phyloP scores from a whole-genome alignment of 164 flowering plant genomes.

The Brasenia schreberi region DNA sequence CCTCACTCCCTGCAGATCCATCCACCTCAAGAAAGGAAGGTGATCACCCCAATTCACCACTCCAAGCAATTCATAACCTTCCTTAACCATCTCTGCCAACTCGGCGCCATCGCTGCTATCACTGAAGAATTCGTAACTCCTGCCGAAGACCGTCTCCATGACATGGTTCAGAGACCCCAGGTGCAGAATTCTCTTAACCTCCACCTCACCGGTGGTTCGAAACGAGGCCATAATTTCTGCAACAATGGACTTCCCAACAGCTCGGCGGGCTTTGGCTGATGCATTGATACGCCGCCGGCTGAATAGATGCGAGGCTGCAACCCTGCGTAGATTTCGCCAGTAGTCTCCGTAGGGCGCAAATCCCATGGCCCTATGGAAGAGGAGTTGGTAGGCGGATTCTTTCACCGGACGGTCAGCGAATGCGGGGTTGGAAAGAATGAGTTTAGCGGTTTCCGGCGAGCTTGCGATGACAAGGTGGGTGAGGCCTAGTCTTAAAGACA shows the following conservation, averaged over 20 bases:
- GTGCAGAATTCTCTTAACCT: constrained; percentile 21
- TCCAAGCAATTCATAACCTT: constrained; percentile 45
- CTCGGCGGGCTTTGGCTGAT: constrained; percentile 14
- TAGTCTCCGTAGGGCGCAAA: constrained; percentile 53
- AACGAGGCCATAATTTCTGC: constrained; percentile 6
- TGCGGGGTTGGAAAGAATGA: constrained; percentile 31
- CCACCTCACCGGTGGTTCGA: constrained; percentile 9
- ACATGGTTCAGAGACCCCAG: constrained; percentile 31
- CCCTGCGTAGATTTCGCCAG: constrained; percentile 46
- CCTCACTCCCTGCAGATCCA: constrained; percentile 31
- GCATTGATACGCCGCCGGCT: constrained; percentile 28
- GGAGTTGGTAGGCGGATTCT: constrained; percentile 47
- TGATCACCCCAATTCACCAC: constrained; percentile 36
- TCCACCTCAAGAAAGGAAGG: constrained; percentile 23
- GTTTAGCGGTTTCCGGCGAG: constrained; percentile 34
- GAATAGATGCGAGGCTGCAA: constrained; percentile 38
- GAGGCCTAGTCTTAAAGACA: constrained; percentile 46
- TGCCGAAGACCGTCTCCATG: constrained; percentile 39
- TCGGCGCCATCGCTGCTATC: constrained; percentile 11
- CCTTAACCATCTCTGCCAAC: constrained; percentile 29
- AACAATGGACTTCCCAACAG: constrained; percentile 14
- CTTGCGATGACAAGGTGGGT: constrained; percentile 39
- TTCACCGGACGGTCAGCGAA: constrained; percentile 53
- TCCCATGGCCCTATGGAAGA: constrained; percentile 54
- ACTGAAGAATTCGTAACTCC: constrained; percentile 14